These are phyloP conservation scores for Candida pseudoglaebosa DNA, from an alignment of 805 yeast species.

Conservation along the genomic window DNA sequence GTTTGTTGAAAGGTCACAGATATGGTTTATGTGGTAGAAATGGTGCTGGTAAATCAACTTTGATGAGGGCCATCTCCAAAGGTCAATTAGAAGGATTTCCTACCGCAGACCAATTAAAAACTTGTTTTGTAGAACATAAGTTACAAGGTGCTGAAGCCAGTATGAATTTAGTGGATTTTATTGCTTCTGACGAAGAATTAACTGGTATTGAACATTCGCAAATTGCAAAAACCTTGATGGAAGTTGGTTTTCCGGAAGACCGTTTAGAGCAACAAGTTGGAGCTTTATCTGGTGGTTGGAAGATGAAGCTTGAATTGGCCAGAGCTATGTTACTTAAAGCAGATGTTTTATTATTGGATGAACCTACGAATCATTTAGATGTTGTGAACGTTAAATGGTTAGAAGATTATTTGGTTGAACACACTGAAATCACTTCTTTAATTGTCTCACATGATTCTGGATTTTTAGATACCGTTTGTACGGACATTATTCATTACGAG, in stretches of 20 bases:
- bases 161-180: slow-evolving; percentile 81
- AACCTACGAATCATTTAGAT: slow-evolving; percentile 98
- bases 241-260: slow-evolving; percentile 89
- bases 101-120: slow-evolving; percentile 74
- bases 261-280: slow-evolving; percentile 90
- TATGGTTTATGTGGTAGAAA: slow-evolving; percentile 97
- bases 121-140: slow-evolving; percentile 96
- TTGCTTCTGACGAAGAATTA: slow-evolving; percentile 85
- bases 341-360: slow-evolving; percentile 89
- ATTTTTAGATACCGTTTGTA: slow-evolving; percentile 91
- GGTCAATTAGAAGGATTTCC: slow-evolving; percentile 99
- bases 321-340: slow-evolving; percentile 98
- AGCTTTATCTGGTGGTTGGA: slow-evolving; percentile 98
- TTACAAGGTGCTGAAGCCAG: slow-evolving; percentile 93
- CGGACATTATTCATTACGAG: slow-evolving; percentile 95
- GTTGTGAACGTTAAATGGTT: slow-evolving; percentile 92
- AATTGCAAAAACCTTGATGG: slow-evolving; percentile 69
- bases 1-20: slow-evolving; percentile 90
- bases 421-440: slow-evolving; percentile 85
- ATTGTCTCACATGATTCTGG: slow-evolving; percentile 98
- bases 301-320: slow-evolving; percentile 97
- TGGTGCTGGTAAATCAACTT: slow-evolving; percentile 98
- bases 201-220: slow-evolving; percentile 58
- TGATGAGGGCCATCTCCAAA: slow-evolving; percentile 94
- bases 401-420: slow-evolving; percentile 76